Conservation (phyloP, 2,329 filamentous ascomycete species). For the Arthrocladium fulminans region DNA sequence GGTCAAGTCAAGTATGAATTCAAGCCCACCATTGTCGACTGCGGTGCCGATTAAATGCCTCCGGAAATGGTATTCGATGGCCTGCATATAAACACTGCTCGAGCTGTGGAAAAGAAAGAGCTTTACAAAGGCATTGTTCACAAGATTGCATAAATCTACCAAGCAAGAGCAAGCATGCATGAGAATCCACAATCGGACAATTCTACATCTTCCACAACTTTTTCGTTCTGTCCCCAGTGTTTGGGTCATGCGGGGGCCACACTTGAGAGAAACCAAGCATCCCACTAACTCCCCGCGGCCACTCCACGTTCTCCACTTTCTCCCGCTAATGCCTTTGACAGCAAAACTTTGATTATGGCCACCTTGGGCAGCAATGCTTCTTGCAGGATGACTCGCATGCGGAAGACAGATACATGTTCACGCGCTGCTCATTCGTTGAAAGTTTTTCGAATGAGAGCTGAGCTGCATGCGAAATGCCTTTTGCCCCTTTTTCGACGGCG, state of each 20-base stretch:
- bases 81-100: not conserved
- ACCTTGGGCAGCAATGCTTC: not conserved
- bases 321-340: not conserved
- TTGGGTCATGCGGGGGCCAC: not conserved
- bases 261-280: not conserved
- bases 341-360: not conserved
- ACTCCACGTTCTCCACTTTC: not conserved
- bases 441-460: too few relatives aligned
- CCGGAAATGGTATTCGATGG: not conserved
- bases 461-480: too few relatives aligned
- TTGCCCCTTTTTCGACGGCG: too few relatives aligned
- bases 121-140: too few relatives aligned
- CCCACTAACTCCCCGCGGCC: not conserved
- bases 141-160: too few relatives aligned
- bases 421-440: too few relatives aligned
- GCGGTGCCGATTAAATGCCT: slow-evolving; percentile 7
- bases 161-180: not conserved
- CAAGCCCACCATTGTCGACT: slow-evolving; percentile 46
- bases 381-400: too few relatives aligned
- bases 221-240: not conserved
- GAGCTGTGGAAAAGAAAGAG: not conserved
- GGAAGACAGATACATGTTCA: too few relatives aligned
- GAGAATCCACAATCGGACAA: not conserved
- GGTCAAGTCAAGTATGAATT: slow-evolving; percentile 45
- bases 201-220: not conserved